phyloP scores from a whole-genome alignment of 2,329 filamentous ascomycete genomes.

The Lachnellula willkommii region DNA sequence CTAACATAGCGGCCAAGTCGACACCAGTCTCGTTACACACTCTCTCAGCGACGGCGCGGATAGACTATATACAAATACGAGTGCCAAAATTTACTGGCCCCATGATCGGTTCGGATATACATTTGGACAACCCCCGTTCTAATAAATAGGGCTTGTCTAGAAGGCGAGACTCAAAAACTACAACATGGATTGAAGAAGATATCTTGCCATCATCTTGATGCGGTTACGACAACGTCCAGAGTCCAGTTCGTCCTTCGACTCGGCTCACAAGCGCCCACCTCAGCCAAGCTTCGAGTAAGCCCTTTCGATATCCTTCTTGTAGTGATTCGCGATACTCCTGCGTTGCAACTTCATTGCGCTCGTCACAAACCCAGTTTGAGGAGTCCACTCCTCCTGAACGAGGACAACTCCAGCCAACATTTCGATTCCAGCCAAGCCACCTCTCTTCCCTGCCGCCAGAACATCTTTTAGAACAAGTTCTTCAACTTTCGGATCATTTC shows the following conservation, averaged over 20 bases:
- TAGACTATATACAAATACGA: neutral
- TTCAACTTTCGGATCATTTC: slow-evolving; percentile 61
- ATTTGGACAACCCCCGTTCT: neutral
- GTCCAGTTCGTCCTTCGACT: no score
- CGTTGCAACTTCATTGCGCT: no score
- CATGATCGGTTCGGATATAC: neutral
- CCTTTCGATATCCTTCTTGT: no score
- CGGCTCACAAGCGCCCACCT: no score
- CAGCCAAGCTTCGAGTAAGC: no score
- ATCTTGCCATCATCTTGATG: no score
- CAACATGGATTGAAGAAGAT: slow-evolving; percentile 32
- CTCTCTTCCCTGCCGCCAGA: slow-evolving; percentile 57
- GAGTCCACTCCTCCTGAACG: slow-evolving; percentile 83
- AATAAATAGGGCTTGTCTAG: neutral
- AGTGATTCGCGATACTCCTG: no score
- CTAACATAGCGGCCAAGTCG: neutral
- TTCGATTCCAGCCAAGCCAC: slow-evolving; percentile 66
- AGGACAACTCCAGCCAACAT: slow-evolving; percentile 71
- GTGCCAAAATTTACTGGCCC: neutral
- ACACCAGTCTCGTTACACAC: neutral
- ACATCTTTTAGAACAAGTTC: slow-evolving; percentile 61
- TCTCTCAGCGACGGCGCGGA: neutral
- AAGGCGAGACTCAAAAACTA: neutral
- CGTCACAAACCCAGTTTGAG: slow-evolving; percentile 51
- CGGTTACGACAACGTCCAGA: no score